phyloP scores from a whole-genome alignment of 1,284 basidiomycete species.

The Porodaedalea pini region DNA sequence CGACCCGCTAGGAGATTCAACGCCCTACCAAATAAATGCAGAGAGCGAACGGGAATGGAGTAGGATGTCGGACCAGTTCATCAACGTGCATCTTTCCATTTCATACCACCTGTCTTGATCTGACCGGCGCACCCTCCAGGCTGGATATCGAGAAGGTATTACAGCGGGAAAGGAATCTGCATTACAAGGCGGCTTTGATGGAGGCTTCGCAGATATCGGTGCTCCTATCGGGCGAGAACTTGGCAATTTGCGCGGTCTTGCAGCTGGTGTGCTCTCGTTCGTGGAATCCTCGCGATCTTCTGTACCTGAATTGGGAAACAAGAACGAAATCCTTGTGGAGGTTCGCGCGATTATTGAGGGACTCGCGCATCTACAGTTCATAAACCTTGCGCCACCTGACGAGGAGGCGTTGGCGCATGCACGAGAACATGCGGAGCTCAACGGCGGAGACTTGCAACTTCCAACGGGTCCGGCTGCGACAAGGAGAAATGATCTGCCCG shows the following conservation, averaged over 20 bases:
- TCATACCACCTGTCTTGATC: not conserved
- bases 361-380: conserved; percentile 58
- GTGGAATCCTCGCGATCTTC: conserved; percentile 28
- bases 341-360: conserved; percentile 47
- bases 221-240: conserved; percentile 71
- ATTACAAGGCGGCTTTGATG: conserved; percentile 79
- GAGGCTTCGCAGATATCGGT: conserved; percentile 69
- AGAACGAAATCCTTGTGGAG: conserved; percentile 31
- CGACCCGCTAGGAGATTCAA: not conserved
- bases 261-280: conserved; percentile 56
- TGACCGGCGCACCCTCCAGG: conserved; percentile 40
- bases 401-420: conserved; percentile 71
- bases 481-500: conserved; percentile 27
- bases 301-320: not conserved
- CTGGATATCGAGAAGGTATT: conserved; percentile 86
- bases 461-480: conserved; percentile 25
- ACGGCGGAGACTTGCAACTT: conserved; percentile 31
- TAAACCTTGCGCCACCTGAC: conserved; percentile 67
- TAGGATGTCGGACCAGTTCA: conserved; percentile 17
- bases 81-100: not conserved
- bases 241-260: conserved; percentile 65
- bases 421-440: conserved; percentile 47
- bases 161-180: conserved; percentile 78
- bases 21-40: not conserved
- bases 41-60: conserved; percentile 19